These are phyloP conservation scores for Dactylellina leptospora DNA, from an alignment of 2,329 filamentous ascomycete species.

Conservation along the genomic window DNA sequence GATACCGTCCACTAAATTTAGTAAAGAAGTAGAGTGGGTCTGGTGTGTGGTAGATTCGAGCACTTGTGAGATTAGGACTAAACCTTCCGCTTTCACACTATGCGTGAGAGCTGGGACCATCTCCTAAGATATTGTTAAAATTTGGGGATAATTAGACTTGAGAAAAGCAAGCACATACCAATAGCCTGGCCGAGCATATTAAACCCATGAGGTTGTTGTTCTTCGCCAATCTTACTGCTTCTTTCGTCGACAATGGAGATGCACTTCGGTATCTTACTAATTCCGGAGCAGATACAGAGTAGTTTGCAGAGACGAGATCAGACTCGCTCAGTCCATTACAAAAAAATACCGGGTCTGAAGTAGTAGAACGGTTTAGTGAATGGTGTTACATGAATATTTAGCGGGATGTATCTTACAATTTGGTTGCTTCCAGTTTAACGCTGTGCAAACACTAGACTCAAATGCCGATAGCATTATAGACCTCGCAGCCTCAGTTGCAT, in stretches of 20 bases:
- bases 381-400: neutral
- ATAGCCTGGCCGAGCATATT: conserved; percentile 83
- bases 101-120: conserved; percentile 92
- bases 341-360: conserved; percentile 83
- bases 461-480: conserved; percentile 95
- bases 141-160: neutral
- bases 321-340: conserved; percentile 84
- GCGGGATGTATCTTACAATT: conserved; percentile 71
- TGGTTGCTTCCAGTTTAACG: conserved; percentile 98
- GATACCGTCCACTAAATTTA: conserved; percentile 74
- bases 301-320: conserved; percentile 59
- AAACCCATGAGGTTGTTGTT: conserved; percentile 98
- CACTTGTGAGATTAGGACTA: conserved; percentile 87
- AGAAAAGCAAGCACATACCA: conserved; percentile 67
- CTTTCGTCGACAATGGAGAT: conserved; percentile 81
- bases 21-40: conserved; percentile 64
- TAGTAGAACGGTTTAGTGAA: neutral
- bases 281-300: conserved; percentile 69
- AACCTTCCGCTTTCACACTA: conserved; percentile 90
- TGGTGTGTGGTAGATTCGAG: conserved; percentile 63
- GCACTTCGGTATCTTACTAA: conserved; percentile 64
- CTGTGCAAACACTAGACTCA: conserved; percentile 87
- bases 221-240: conserved; percentile 89
- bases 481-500: conserved; percentile 75
- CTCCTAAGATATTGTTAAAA: conserved; percentile 68